These are phyloP conservation scores for Corymbia maculata DNA, from an alignment of 345 rosid species.

Conservation along the genomic window DNA sequence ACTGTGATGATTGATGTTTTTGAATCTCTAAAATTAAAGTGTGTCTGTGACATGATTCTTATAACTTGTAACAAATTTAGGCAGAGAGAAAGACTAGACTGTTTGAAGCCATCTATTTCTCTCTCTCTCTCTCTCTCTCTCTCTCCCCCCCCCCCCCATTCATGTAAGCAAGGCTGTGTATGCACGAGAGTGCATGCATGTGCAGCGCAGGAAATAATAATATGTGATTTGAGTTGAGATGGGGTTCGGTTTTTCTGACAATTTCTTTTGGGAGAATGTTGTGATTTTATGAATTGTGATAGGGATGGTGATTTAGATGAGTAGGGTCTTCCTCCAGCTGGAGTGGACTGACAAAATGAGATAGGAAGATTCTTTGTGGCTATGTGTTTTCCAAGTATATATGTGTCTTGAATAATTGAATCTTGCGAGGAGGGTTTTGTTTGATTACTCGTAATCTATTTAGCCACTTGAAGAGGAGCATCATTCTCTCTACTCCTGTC, in stretches of 20 bases:
- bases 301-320: background rate
- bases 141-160: background rate
- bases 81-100: background rate
- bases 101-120: conserved; percentile 14
- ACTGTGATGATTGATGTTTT: background rate
- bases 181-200: background rate
- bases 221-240: background rate
- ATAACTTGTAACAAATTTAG: background rate
- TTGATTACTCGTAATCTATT: conserved; percentile 4
- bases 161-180: background rate
- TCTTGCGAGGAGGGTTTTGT: conserved; percentile 3
- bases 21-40: background rate
- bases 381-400: background rate
- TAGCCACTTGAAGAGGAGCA: conserved; percentile 23
- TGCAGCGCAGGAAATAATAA: background rate
- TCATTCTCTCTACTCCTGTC: conserved; percentile 16
- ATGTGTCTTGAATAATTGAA: conserved; percentile 6
- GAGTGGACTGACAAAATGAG: conserved; percentile 10
- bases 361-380: conserved; percentile 30
- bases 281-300: background rate
- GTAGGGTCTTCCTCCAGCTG: conserved; percentile 21
- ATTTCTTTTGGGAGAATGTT: background rate
- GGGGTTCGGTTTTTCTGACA: background rate
- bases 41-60: background rate
- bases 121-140: background rate